A percentile compares a stretch with the other conserved stretches of the same genome.
Evolutionary conservation across 2,329 filamentous ascomycete genomes (phyloP).

Genomic region (Aspergillus udagawae): DNA sequence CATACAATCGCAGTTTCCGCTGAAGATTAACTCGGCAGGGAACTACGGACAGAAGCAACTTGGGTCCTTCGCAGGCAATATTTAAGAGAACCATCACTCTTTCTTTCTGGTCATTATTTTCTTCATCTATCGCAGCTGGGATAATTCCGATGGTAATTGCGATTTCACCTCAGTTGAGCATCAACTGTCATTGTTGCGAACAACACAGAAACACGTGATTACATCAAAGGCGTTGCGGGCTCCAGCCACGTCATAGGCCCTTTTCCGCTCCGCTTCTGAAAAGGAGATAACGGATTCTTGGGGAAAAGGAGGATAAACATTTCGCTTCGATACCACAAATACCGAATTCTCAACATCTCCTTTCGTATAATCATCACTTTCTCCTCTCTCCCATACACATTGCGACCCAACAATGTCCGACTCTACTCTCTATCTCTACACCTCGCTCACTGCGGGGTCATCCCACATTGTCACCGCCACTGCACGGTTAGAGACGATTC

Average conservation of each 20-base stretch:
- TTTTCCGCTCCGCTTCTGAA: neutral
- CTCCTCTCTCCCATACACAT: neutral
- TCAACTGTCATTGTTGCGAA: neutral
- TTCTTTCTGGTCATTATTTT: neutral
- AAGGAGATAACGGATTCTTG: neutral
- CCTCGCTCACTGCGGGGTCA: conserved; percentile 89
- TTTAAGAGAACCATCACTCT: neutral
- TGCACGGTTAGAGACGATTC: conserved; percentile 89
- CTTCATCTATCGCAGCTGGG: neutral
- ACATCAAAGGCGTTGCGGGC: neutral
- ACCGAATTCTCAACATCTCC: neutral
- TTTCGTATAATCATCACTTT: neutral
- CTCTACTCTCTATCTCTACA: conserved; percentile 85
- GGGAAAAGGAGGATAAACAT: neutral
- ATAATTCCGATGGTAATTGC: neutral
- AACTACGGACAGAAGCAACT: neutral
- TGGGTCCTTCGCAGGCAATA: neutral
- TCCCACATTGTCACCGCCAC: conserved; percentile 96
- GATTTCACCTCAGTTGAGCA: neutral
- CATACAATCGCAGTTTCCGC: neutral
- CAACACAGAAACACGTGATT: neutral
- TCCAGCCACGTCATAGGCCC: conserved; percentile 3
- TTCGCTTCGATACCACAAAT: neutral
- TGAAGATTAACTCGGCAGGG: neutral
- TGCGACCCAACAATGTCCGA: conserved; percentile 32